These are phyloP conservation scores for Fallopia convolvulus DNA, from an alignment of 148 eudicot species.

Conservation along the genomic window DNA sequence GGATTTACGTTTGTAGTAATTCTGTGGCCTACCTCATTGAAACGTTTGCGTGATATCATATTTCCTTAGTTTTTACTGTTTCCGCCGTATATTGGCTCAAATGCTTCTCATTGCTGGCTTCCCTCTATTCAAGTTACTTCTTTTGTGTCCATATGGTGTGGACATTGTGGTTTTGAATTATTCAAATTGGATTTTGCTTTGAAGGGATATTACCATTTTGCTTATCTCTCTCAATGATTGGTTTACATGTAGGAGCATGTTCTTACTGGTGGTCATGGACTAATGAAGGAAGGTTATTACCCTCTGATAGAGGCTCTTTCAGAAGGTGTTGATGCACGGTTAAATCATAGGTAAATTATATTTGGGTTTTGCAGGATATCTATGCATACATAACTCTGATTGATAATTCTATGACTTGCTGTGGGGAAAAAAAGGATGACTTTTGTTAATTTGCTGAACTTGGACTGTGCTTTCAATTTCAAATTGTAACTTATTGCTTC, in stretches of 20 bases:
- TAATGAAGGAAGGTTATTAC: constrained; percentile 89
- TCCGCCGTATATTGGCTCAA: neutral
- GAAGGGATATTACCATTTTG: neutral
- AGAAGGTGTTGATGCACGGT: constrained; percentile 61
- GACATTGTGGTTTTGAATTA: neutral
- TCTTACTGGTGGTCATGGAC: constrained; percentile 95
- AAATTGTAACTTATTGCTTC: neutral
- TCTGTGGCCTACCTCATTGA: neutral
- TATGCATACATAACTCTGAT: neutral
- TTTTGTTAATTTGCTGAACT: neutral
- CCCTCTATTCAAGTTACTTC: neutral
- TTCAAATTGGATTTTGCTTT: neutral
- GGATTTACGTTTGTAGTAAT: neutral
- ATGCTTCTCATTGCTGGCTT: neutral
- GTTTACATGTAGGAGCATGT: constrained; percentile 72
- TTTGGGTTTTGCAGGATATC: neutral
- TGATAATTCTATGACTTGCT: neutral
- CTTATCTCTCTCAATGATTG: neutral
- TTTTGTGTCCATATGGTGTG: neutral
- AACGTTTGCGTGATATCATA: neutral
- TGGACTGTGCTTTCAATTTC: neutral
- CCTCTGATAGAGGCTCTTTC: constrained; percentile 82
- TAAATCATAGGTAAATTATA: constrained; percentile 67
- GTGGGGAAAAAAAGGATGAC: neutral
- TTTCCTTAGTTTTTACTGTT: neutral